phyloP scores from a whole-genome alignment of 164 flowering plant species.

The Sextonia rubra region DNA sequence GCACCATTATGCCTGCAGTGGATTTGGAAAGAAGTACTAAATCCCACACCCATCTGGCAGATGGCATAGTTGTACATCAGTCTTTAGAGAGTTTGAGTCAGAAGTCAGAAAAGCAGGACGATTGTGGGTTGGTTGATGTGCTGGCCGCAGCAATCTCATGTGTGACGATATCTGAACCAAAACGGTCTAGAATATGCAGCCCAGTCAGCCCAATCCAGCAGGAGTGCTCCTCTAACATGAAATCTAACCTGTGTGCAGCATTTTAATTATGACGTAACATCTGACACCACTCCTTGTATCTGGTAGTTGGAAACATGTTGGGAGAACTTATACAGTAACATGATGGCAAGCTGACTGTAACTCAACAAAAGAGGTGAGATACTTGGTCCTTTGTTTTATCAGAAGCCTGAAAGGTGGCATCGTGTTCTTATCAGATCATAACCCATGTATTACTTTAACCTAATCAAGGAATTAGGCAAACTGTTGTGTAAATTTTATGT shows the following conservation, averaged over 20 bases:
- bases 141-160: conserved; percentile 81
- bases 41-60: conserved; percentile 9
- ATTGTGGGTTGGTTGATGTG: conserved; percentile 62
- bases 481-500: conserved; percentile 16
- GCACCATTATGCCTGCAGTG: conserved; percentile 6
- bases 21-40: conserved; percentile 15
- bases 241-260: conserved; percentile 83
- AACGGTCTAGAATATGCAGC: conserved; percentile 71
- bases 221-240: conserved; percentile 78
- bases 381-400: conserved; percentile 3
- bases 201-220: conserved; percentile 60
- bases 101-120: conserved; percentile 52
- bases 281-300: conserved; percentile 17
- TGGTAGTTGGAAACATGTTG: not conserved
- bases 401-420: not conserved
- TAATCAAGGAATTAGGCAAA: conserved; percentile 5
- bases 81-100: conserved; percentile 20
- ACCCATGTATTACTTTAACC: not conserved
- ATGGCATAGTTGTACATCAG: not conserved
- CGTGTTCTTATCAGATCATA: not conserved
- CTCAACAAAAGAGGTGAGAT: conserved; percentile 1
- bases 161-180: conserved; percentile 79
- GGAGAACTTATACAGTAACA: conserved; percentile 4
- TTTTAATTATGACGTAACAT: conserved; percentile 41
- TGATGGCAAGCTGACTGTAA: conserved; percentile 13